Evolutionary conservation across 2,329 filamentous ascomycete genomes (phyloP).

Genomic region (Didymosphaeria variabile): DNA sequence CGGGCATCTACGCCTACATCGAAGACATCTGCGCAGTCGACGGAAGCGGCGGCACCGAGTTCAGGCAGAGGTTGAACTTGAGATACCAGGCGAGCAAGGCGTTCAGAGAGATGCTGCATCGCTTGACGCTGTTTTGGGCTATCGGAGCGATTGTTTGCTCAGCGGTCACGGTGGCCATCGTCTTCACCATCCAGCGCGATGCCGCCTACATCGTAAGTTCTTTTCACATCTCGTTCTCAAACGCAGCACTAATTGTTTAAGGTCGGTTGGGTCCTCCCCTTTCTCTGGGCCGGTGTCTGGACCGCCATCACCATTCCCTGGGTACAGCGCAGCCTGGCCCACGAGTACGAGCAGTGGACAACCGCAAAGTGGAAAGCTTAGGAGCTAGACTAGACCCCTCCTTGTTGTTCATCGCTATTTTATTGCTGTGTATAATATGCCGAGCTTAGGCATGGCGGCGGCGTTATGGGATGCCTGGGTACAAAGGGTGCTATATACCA

Average conservation of each 20-base stretch:
- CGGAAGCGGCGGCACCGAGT: slow-evolving; percentile 62
- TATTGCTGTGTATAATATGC: not conserved
- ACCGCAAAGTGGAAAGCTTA: slow-evolving; percentile 50
- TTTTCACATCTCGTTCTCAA: not conserved
- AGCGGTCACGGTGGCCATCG: slow-evolving; percentile 53
- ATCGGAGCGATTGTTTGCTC: slow-evolving; percentile 55
- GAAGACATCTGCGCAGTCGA: slow-evolving; percentile 65
- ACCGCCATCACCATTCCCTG: slow-evolving; percentile 56
- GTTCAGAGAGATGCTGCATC: slow-evolving; percentile 63
- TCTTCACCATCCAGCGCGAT: slow-evolving; percentile 59
- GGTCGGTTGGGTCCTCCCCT: slow-evolving; percentile 60
- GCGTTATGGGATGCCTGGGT: not conserved
- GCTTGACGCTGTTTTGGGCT: slow-evolving; percentile 63
- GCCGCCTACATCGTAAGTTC: slow-evolving; percentile 58
- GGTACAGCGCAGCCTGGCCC: slow-evolving; percentile 50
- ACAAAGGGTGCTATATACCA: slow-evolving; percentile 6
- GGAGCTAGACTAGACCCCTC: not conserved
- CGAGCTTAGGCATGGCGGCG: not conserved
- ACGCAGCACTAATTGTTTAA: slow-evolving; percentile 29
- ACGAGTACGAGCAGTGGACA: slow-evolving; percentile 49
- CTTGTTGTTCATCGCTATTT: not conserved
- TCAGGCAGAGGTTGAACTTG: slow-evolving; percentile 60
- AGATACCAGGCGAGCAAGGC: slow-evolving; percentile 63
- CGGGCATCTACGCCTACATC: slow-evolving; percentile 63
- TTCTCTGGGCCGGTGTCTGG: slow-evolving; percentile 61